These are phyloP conservation scores for Wickerhamiella occidentalis DNA, from an alignment of 805 yeast species.

Conservation along the genomic window DNA sequence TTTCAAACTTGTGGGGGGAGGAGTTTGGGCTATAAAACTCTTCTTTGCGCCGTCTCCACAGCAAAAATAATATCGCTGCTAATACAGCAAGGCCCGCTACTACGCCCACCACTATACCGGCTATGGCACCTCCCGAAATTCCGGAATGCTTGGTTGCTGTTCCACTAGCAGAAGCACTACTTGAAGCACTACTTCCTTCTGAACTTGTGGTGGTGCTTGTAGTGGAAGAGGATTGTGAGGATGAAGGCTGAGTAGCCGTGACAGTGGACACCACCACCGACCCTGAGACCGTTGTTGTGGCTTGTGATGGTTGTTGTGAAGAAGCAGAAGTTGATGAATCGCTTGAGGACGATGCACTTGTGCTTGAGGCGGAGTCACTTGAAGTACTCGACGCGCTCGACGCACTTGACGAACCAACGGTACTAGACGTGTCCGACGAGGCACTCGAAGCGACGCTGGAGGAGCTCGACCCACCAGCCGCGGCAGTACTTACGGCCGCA, in stretches of 20 bases:
- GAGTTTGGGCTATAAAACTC: conserved; percentile 27
- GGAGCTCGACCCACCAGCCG: conserved; percentile 11
- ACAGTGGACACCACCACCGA: conserved; percentile 12
- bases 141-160: conserved; percentile 23
- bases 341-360: conserved; percentile 18
- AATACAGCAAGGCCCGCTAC: conserved; percentile 35
- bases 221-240: conserved; percentile 4
- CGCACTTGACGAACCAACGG: conserved; percentile 23
- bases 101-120: conserved; percentile 48
- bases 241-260: conserved; percentile 17
- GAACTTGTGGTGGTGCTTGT: neutral
- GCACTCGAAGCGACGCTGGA: conserved; percentile 17
- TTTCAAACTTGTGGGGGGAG: conserved; percentile 22
- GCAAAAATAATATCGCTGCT: conserved; percentile 31
- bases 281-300: neutral
- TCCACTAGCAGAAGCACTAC: conserved; percentile 20
- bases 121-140: conserved; percentile 40
- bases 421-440: conserved; percentile 25
- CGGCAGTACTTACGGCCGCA: conserved; percentile 12
- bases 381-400: conserved; percentile 15
- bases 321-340: conserved; percentile 14
- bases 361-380: conserved; percentile 5
- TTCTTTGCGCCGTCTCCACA: conserved; percentile 34
- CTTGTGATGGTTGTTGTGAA: neutral
- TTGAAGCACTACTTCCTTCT: conserved; percentile 16